These are phyloP conservation scores for Yamadazyma scolyti DNA, from an alignment of 805 yeast genomes.

Conservation along the genomic window DNA sequence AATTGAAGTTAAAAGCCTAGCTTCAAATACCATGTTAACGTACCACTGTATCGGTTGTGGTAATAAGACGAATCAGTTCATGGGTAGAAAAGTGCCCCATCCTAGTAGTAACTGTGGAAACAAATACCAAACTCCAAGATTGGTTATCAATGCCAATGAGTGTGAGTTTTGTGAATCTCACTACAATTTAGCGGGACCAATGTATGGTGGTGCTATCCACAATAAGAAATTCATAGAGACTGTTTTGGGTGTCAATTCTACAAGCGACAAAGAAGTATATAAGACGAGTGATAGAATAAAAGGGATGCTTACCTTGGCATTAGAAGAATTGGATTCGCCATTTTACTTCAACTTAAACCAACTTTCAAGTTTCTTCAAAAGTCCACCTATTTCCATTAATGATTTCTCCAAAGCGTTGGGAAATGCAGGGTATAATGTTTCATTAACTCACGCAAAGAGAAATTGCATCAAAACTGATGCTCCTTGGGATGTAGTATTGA, in stretches of 20 bases:
- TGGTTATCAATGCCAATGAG: conserved; percentile 44
- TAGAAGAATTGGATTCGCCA: conserved; percentile 60
- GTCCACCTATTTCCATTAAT: conserved; percentile 79
- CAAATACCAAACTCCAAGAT: conserved; percentile 53
- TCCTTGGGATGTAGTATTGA: conserved; percentile 77
- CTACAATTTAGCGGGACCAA: conserved; percentile 88
- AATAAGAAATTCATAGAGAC: conserved; percentile 60
- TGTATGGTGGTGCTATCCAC: conserved; percentile 88
- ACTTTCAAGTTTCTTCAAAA: conserved; percentile 68
- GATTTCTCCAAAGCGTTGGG: conserved; percentile 76
- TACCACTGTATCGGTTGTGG: conserved; percentile 90
- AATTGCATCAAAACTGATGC: conserved; percentile 89
- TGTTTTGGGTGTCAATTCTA: conserved; percentile 53
- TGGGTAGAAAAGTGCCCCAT: conserved; percentile 52
- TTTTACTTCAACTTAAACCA: conserved; percentile 83
- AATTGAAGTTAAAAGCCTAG: conserved; percentile 72
- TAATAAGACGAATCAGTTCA: conserved; percentile 60
- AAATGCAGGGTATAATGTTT: conserved; percentile 75
- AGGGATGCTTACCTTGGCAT: conserved; percentile 90
- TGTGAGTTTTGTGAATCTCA: conserved; percentile 71
- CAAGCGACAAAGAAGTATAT: conserved; percentile 54
- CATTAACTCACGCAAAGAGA: conserved; percentile 85
- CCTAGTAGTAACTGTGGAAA: conserved; percentile 9
- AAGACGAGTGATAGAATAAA: conserved; percentile 80
- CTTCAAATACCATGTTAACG: conserved; percentile 71